Evolutionary conservation across 225 moss, liverwort and hornwort species (phyloP).

Genomic region (Antitrichia curtipendula): DNA sequence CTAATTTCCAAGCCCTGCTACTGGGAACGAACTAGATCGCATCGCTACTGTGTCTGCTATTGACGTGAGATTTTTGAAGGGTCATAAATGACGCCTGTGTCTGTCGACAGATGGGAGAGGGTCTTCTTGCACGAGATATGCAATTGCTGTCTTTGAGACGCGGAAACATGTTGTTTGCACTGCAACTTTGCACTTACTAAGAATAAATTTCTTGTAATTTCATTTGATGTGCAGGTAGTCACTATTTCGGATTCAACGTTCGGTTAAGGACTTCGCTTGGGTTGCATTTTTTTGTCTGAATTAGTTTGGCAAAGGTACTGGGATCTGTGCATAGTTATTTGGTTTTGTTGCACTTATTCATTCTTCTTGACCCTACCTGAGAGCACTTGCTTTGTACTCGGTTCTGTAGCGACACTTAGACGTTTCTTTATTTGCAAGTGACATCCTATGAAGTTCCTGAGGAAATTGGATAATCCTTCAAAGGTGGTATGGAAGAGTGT

Average conservation of each 20-base stretch:
- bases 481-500: background rate
- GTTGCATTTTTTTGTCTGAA: background rate
- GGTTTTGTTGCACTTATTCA: background rate
- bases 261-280: background rate
- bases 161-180: background rate
- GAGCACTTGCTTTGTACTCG: background rate
- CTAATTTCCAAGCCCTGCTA: background rate
- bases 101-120: background rate
- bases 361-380: background rate
- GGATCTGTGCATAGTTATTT: background rate
- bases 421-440: background rate
- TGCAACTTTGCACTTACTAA: background rate
- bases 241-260: accelerated
- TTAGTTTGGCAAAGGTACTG: background rate
- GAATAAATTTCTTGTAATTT: background rate
- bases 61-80: background rate
- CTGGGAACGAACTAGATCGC: background rate
- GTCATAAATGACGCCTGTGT: background rate
- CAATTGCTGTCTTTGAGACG: background rate
- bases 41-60: background rate
- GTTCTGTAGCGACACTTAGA: background rate
- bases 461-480: background rate
- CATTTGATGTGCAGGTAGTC: background rate
- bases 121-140: background rate
- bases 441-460: background rate